These are phyloP conservation scores for Pezicula radicicola DNA, from an alignment of 2,329 filamentous ascomycete genomes.

Conservation along the genomic window DNA sequence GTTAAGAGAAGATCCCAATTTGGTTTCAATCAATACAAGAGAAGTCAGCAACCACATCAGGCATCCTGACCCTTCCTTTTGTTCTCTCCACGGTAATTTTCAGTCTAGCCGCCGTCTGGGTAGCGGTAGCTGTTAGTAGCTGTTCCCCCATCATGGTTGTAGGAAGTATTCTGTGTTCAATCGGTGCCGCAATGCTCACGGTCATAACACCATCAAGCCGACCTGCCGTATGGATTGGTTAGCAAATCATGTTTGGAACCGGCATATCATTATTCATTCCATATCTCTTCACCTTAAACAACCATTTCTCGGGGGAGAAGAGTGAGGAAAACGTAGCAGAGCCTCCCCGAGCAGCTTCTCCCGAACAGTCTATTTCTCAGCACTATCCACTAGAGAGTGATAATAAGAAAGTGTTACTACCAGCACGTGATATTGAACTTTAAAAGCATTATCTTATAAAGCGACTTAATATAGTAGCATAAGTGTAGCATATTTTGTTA, in stretches of 20 bases:
- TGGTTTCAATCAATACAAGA: constrained; percentile 6
- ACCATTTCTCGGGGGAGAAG: constrained; percentile 26
- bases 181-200: constrained; percentile 37
- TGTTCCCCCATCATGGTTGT: constrained; percentile 40
- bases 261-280: too few relatives aligned
- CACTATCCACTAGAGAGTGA: not conserved
- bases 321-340: constrained; percentile 15
- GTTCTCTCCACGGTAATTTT: constrained; percentile 17
- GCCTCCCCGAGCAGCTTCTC: not conserved
- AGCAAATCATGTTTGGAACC: constrained; percentile 42
- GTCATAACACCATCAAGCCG: constrained; percentile 33
- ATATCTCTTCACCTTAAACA: too few relatives aligned
- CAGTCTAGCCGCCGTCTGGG: constrained; percentile 19
- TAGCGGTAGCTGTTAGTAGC: constrained; percentile 26
- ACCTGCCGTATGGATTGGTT: constrained; percentile 43
- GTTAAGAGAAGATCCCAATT: not conserved
- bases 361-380: too few relatives aligned
- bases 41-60: not conserved
- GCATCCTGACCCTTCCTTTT: not conserved
- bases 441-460: too few relatives aligned
- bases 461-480: too few relatives aligned
- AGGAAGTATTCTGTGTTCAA: constrained; percentile 33
- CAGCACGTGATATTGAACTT: not conserved
- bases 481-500: too few relatives aligned
- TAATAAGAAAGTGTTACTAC: not conserved